These are phyloP conservation scores for Plenodomus lindquistii DNA, from an alignment of 2,329 filamentous ascomycete species.

Conservation along the genomic window DNA sequence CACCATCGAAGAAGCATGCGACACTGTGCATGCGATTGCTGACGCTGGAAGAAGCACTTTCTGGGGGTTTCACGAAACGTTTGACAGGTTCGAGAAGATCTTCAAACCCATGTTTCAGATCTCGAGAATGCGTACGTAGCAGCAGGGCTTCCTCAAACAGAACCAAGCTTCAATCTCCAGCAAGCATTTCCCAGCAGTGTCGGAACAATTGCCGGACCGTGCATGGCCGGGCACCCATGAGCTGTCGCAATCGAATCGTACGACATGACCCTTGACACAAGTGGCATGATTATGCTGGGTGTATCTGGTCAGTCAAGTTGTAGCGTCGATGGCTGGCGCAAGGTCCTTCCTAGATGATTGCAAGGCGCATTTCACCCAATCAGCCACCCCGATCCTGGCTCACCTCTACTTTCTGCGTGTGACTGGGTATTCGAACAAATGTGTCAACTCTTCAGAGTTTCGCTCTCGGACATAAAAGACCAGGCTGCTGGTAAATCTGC, in stretches of 20 bases:
- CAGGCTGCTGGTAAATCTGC: no score
- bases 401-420: no score
- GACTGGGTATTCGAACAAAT: no score
- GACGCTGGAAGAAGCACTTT: constrained; percentile 14
- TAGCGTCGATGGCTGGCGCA: neutral
- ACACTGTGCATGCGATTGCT: constrained; percentile 10
- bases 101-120: constrained; percentile 24
- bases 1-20: constrained; percentile 5
- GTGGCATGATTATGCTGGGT: constrained; percentile 2
- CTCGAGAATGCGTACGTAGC: constrained; percentile 12
- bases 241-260: constrained; percentile 9
- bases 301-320: constrained; percentile 4
- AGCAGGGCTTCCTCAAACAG: neutral
- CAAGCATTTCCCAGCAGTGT: constrained; percentile 1
- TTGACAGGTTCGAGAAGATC: constrained; percentile 24
- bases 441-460: no score
- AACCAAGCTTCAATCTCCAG: neutral
- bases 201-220: neutral
- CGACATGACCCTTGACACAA: constrained; percentile 5
- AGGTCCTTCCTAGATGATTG: neutral
- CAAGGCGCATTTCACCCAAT: neutral
- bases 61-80: constrained; percentile 26
- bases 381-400: no score
- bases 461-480: no score
- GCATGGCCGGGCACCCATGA: neutral